Conservation (phyloP, 1,284 basidiomycete genomes). For the Trichosporon ovoides region DNA sequence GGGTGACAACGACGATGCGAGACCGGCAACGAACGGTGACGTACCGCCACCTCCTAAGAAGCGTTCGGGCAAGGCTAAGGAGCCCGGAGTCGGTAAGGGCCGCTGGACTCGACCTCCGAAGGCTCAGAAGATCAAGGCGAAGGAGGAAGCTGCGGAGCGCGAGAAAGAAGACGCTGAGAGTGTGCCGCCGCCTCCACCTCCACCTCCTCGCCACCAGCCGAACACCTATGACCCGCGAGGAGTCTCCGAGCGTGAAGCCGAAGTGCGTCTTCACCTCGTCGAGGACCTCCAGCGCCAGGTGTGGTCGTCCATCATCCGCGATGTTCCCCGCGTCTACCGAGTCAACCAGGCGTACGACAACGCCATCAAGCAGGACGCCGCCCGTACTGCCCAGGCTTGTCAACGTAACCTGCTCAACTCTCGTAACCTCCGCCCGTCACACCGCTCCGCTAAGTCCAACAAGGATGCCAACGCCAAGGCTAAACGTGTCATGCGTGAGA, state of each 20-base stretch:
- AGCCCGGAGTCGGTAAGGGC: conserved; percentile 40
- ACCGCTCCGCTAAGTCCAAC: conserved; percentile 70
- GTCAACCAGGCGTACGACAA: conserved; percentile 60
- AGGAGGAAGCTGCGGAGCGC: conserved; percentile 22
- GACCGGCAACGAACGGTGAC: conserved; percentile 21
- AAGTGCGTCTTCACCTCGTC: conserved; percentile 46
- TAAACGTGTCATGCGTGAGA: conserved; percentile 51
- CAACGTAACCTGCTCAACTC: conserved; percentile 68
- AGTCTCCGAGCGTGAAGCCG: conserved; percentile 38
- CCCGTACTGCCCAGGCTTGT: conserved; percentile 31
- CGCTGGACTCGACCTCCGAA: conserved; percentile 35
- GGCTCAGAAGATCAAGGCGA: conserved; percentile 25
- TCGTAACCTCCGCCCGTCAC: conserved; percentile 73
- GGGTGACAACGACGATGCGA: conserved; percentile 17
- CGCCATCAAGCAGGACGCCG: conserved; percentile 56
- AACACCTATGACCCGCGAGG: conserved; percentile 38
- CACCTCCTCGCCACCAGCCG: conserved; percentile 15
- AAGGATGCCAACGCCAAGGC: conserved; percentile 82
- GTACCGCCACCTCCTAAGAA: conserved; percentile 16
- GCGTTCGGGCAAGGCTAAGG: conserved; percentile 29
- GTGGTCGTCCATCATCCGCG: conserved; percentile 78
- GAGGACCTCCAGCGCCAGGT: conserved; percentile 80
- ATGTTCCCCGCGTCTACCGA: conserved; percentile 79
- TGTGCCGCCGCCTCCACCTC: conserved; percentile 5
- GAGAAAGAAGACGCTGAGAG: conserved; percentile 6